phyloP scores from a whole-genome alignment of 768 basidiomycete species.

The Lepiota brunneoincarnata region DNA sequence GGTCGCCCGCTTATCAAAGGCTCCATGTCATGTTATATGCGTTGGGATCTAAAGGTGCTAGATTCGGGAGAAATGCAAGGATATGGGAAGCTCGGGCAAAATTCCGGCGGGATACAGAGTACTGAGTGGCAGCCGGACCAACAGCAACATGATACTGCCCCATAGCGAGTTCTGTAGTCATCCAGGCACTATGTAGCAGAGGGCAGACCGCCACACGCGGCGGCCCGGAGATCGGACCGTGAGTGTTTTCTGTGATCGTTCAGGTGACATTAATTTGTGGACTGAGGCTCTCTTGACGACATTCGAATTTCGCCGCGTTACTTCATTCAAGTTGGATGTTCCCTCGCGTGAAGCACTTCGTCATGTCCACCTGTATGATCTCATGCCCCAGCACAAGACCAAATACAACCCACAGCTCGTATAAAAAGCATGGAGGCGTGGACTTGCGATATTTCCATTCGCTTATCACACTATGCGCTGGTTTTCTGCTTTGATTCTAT shows the following conservation, averaged over 20 bases:
- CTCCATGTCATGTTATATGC: too few relatives aligned
- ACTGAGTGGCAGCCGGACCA: too few relatives aligned
- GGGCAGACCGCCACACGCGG: too few relatives aligned
- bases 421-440: neutral
- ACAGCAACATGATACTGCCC: too few relatives aligned
- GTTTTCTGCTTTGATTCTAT: constrained; percentile 12
- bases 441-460: constrained; percentile 47
- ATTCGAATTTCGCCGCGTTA: constrained; percentile 10
- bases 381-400: neutral
- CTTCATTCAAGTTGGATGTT: neutral
- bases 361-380: neutral
- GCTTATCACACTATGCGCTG: constrained; percentile 27
- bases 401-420: neutral
- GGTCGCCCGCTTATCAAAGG: too few relatives aligned
- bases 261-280: constrained; percentile 5
- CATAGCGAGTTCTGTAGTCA: too few relatives aligned
- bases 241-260: neutral
- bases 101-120: too few relatives aligned
- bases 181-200: too few relatives aligned
- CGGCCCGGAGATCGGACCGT: too few relatives aligned
- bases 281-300: neutral
- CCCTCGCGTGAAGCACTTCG: neutral
- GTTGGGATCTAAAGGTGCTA: too few relatives aligned
- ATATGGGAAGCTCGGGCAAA: too few relatives aligned
- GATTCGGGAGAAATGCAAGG: too few relatives aligned